A percentile compares a stretch with the other conserved stretches of the same genome.
Evolutionary conservation across 2,329 filamentous ascomycete species (phyloP).

Genomic region (Cladosporium sp.): DNA sequence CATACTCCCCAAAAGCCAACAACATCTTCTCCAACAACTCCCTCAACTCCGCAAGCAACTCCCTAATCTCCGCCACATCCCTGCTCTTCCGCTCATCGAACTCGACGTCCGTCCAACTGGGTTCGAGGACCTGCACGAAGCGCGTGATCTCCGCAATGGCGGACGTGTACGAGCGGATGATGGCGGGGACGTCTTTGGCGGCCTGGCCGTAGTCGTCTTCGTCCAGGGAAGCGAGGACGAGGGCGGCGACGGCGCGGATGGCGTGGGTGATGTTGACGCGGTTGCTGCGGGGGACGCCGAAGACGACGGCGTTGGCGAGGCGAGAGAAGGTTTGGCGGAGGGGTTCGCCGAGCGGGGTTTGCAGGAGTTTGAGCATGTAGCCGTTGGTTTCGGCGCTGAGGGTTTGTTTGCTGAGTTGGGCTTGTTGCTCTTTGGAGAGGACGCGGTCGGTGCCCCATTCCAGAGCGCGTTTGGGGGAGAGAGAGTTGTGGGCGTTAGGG

Average conservation of each 20-base stretch:
- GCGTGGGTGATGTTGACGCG: constrained; percentile 67
- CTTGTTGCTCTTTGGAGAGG: constrained; percentile 48
- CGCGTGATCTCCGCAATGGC: constrained; percentile 66
- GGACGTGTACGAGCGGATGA: constrained; percentile 68
- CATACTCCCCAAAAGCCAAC: constrained; percentile 69
- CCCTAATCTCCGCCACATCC: constrained; percentile 62
- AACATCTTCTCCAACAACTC: constrained; percentile 63
- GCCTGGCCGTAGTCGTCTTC: constrained; percentile 86
- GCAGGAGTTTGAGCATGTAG: constrained; percentile 43
- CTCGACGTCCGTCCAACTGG: constrained; percentile 77
- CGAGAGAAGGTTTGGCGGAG: constrained; percentile 68
- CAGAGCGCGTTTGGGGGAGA: constrained; percentile 34
- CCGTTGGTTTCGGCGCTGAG: constrained; percentile 42
- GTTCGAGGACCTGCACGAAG: constrained; percentile 56
- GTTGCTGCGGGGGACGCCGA: constrained; percentile 71
- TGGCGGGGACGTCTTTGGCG: constrained; percentile 70
- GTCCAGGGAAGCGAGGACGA: constrained; percentile 68
- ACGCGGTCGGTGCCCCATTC: constrained; percentile 24
- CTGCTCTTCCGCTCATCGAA: constrained; percentile 43
- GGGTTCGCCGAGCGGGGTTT: constrained; percentile 56
- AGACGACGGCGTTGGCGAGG: constrained; percentile 61
- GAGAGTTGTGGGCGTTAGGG: constrained; percentile 33
- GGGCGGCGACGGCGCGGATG: constrained; percentile 54
- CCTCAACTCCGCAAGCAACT: constrained; percentile 62
- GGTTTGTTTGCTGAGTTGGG: constrained; percentile 47